Evolutionary conservation across 2,329 filamentous ascomycete genomes (phyloP).

Genomic region (Simplicillium sp.): DNA sequence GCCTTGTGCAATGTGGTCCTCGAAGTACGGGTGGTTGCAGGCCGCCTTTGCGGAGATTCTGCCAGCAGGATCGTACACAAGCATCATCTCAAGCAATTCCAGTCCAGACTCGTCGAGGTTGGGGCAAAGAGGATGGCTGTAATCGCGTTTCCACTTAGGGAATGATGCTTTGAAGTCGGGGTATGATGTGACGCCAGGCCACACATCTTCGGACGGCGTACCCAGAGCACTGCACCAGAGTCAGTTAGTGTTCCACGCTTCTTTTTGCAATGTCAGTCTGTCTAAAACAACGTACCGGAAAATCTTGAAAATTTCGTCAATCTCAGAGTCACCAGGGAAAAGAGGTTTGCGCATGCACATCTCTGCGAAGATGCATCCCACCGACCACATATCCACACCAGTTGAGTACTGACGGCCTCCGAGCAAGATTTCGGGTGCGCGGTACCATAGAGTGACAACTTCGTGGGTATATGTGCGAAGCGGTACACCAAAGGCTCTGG

Average conservation of each 20-base stretch:
- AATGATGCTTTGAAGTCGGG: conserved; percentile 90
- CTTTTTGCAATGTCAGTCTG: background rate
- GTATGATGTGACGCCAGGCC: conserved; percentile 91
- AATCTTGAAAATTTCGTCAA: conserved; percentile 36
- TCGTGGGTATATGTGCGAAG: conserved; percentile 90
- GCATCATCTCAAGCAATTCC: conserved; percentile 58
- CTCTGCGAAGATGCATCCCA: conserved; percentile 90
- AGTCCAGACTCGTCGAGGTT: conserved; percentile 64
- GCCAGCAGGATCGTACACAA: conserved; percentile 79
- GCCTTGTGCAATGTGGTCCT: conserved; percentile 22
- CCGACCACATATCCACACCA: conserved; percentile 93
- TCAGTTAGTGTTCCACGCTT: background rate
- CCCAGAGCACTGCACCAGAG: conserved; percentile 53
- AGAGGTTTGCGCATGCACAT: conserved; percentile 92
- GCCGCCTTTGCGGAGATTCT: conserved; percentile 86
- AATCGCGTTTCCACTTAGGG: conserved; percentile 78
- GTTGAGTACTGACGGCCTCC: conserved; percentile 89
- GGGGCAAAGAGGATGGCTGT: conserved; percentile 54
- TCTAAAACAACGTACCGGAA: conserved; percentile 55
- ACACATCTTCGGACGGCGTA: conserved; percentile 71
- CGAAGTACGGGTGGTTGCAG: conserved; percentile 76
- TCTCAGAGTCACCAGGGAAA: conserved; percentile 78
- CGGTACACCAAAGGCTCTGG: conserved; percentile 83
- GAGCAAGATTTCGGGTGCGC: conserved; percentile 80
- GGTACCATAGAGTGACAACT: conserved; percentile 91